Evolutionary conservation across 2,329 filamentous ascomycete genomes (phyloP).

Genomic region (Venturia aucupariae): DNA sequence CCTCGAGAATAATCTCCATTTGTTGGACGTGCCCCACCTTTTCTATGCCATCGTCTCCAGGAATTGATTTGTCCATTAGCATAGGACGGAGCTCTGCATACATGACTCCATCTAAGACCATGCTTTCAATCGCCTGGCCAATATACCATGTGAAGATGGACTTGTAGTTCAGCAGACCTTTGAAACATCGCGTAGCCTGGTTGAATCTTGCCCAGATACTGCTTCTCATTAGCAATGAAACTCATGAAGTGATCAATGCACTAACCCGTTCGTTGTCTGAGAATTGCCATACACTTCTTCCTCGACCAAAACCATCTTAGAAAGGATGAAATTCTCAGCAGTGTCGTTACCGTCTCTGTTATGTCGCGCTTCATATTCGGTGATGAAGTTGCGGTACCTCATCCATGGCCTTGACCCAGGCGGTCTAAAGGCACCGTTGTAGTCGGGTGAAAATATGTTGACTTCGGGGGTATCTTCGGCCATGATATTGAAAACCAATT

Average conservation of each 20-base stretch:
- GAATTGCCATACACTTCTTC: constrained; percentile 47
- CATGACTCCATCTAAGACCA: constrained; percentile 56
- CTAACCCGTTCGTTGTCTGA: constrained; percentile 46
- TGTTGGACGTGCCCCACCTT: constrained; percentile 49
- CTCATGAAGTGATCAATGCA: neutral
- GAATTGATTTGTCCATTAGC: constrained; percentile 57
- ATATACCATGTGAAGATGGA: constrained; percentile 55
- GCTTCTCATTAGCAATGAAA: neutral
- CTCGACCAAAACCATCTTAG: constrained; percentile 54
- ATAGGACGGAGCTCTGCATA: constrained; percentile 65
- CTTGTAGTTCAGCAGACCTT: constrained; percentile 61
- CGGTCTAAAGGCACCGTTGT: constrained; percentile 29
- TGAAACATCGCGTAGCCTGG: constrained; percentile 60
- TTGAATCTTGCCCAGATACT: constrained; percentile 56
- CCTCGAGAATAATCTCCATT: constrained; percentile 50
- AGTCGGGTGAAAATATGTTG: constrained; percentile 42
- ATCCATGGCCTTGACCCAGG: constrained; percentile 31
- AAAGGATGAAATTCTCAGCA: constrained; percentile 45
- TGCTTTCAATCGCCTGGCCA: constrained; percentile 48
- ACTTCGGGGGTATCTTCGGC: constrained; percentile 22
- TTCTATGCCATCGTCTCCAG: constrained; percentile 44
- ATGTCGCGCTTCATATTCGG: constrained; percentile 27
- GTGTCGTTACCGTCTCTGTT: constrained; percentile 14
- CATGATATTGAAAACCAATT: constrained; percentile 53
- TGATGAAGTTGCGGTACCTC: constrained; percentile 37